Evolutionary conservation across 176 grass and related monocot species (phyloP).

Genomic region (Musa schizocarpa): DNA sequence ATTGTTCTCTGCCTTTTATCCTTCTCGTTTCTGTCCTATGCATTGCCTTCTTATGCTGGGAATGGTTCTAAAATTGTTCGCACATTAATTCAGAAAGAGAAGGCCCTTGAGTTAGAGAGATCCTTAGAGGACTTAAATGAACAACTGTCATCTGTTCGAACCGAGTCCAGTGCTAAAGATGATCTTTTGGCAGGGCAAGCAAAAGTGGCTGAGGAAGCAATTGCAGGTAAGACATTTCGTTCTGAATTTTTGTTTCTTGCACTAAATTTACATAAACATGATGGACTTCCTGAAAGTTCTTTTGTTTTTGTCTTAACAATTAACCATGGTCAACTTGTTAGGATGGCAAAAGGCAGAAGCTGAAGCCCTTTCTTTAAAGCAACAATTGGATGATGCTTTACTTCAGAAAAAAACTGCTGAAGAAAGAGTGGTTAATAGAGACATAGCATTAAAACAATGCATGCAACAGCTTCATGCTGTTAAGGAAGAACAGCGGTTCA

Average conservation of each 20-base stretch:
- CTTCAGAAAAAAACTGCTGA: constrained; percentile 13
- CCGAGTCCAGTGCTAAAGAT: constrained; percentile 32
- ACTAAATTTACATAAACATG: neutral
- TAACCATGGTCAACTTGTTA: constrained; percentile 7
- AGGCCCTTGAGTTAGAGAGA: constrained; percentile 21
- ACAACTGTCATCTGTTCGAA: constrained; percentile 19
- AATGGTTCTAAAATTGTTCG: too few species aligned
- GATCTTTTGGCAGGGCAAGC: constrained; percentile 31
- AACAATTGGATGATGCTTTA: constrained; percentile 20
- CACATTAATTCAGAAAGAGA: constrained; percentile 21
- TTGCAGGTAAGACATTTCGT: constrained; percentile 11
- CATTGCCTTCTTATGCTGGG: too few species aligned
- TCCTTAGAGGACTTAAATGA: constrained; percentile 28
- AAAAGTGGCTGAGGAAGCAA: constrained; percentile 33
- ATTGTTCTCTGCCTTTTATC: neutral
- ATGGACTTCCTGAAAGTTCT: neutral
- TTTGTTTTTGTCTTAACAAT: neutral
- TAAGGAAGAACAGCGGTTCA: constrained; percentile 59
- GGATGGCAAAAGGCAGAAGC: constrained; percentile 22
- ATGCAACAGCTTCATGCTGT: constrained; percentile 43
- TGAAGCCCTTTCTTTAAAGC: constrained; percentile 4
- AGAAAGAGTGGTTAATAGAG: constrained; percentile 30
- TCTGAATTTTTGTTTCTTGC: neutral
- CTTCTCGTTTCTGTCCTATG: neutral
- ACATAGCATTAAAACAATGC: constrained; percentile 38